These are phyloP conservation scores for Stachybotrys elegans DNA, from an alignment of 2,329 filamentous ascomycete genomes.

Conservation along the genomic window DNA sequence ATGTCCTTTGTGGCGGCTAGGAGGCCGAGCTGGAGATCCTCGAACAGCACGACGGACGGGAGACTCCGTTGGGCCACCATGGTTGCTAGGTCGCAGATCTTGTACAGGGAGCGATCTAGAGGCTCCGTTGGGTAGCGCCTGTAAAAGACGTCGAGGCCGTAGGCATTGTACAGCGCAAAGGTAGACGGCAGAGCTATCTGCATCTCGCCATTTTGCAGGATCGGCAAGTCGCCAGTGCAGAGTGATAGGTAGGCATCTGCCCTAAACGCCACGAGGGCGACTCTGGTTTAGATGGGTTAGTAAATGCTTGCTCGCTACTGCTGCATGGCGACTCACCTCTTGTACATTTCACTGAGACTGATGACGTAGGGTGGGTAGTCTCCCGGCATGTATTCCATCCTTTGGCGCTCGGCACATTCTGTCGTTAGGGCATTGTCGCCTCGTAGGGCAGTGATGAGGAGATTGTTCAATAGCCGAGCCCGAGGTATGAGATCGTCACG, in stretches of 20 bases:
- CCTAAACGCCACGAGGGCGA: conserved; percentile 29
- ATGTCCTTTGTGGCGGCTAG: conserved; percentile 24
- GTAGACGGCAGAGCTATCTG: conserved; percentile 27
- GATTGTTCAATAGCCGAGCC: conserved; percentile 26
- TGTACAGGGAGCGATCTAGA: conserved; percentile 19
- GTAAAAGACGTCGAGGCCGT: conserved; percentile 31
- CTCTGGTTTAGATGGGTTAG: conserved; percentile 20
- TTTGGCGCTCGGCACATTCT: conserved; percentile 27
- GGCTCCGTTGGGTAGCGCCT: conserved; percentile 26
- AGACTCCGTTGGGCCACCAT: conserved; percentile 19
- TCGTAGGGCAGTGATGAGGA: conserved; percentile 27
- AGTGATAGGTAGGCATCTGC: conserved; percentile 32
- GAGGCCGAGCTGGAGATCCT: conserved; percentile 28
- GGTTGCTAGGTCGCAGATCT: conserved; percentile 22
- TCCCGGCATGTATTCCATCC: conserved; percentile 27
- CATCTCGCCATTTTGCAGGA: conserved; percentile 30
- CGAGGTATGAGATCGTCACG: conserved; percentile 16
- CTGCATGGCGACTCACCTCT: conserved; percentile 23
- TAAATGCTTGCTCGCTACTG: not conserved
- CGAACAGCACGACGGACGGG: conserved; percentile 21
- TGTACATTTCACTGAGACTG: conserved; percentile 25
- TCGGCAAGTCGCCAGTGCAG: conserved; percentile 23
- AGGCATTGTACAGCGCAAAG: conserved; percentile 29
- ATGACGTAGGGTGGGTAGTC: conserved; percentile 31
- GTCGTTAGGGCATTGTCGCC: conserved; percentile 30